A percentile compares a stretch with the other conserved stretches of the same genome.
Conservation (phyloP, 176 grass and related monocot species). For the Puya raimondii region DNA sequence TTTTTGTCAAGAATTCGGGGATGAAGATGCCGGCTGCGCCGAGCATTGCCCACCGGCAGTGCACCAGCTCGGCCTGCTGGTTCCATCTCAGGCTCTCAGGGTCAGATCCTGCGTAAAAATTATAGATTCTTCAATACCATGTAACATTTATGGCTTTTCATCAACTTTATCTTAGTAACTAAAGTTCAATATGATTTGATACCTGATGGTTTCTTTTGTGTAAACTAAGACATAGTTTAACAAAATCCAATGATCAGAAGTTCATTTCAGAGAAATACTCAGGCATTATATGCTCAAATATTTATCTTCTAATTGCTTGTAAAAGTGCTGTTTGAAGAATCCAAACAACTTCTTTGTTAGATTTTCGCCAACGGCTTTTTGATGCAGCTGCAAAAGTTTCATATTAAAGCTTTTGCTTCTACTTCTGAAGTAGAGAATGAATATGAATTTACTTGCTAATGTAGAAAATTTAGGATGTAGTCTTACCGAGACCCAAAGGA, state of each 20-base stretch:
- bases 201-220: too few species aligned
- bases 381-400: too few species aligned
- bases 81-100: conserved; percentile 84
- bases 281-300: too few species aligned
- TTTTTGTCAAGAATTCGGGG: conserved; percentile 82
- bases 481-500: conserved; percentile 80
- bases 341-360: too few species aligned
- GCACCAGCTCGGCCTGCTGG: conserved; percentile 80
- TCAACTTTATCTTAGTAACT: too few species aligned
- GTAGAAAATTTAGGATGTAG: background rate
- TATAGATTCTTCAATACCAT: too few species aligned
- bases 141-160: too few species aligned
- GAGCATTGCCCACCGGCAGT: conserved; percentile 98
- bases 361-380: too few species aligned
- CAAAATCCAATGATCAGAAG: too few species aligned
- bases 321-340: background rate
- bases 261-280: too few species aligned
- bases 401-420: background rate
- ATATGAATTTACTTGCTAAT: background rate
- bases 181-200: too few species aligned
- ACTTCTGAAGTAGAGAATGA: background rate
- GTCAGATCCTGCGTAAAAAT: conserved; percentile 53
- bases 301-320: background rate
- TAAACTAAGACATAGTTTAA: too few species aligned
- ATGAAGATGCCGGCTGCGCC: conserved; percentile 92